Base-by-base conservation (phyloP, 169 alveolate species). In the Theileria parva region DNA sequence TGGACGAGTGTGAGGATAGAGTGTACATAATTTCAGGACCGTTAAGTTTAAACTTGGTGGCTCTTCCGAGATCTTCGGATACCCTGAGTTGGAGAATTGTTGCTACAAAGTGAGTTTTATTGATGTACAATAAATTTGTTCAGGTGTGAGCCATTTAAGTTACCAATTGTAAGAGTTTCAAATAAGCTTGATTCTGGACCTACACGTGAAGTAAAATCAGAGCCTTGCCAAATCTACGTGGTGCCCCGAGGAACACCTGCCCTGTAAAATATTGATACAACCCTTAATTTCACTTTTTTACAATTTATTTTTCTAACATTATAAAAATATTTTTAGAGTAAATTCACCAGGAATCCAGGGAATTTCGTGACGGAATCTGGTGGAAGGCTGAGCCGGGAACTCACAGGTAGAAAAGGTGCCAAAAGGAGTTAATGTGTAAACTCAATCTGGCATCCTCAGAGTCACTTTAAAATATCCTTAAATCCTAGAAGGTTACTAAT, bases 31-130 rank as follows among this genome's bases (percentile, higher is more conserved):
- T 69, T 17, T n/a, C 25, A 50, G 77, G 66, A 25, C 69, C 77
- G 19, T n/a, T 25, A 5, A 25, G 21, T 19, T 32, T 44, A 74
- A 34, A 23, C 11, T 27, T 69, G 11, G 23, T 69, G 25, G 51
- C 50, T 19, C 48, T 44, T 44, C 77, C 77, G 12, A 69, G 50
- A 21, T 44, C 69, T 8, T 69, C 77, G 51, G 77, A 69, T 27
- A 69, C 4, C 8, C 66, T 69, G 69, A 44, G 30, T 15, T 69
- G 77, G 77, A 51, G 21, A 23, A n/a, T 69, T 5, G 51, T 28
- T 6, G 39, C 77, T 7, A 57, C 64, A 57, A 69, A 74, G 77
- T 69, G 12, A 34, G 37, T 6, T 17, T 21, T 66, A 23, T 32
- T 28, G 12, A 34, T 15, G 17, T 51, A 21, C 5, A 69, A 9